These are phyloP conservation scores for Didymella sp. DNA, from an alignment of 2,329 filamentous ascomycete species.

Conservation along the genomic window DNA sequence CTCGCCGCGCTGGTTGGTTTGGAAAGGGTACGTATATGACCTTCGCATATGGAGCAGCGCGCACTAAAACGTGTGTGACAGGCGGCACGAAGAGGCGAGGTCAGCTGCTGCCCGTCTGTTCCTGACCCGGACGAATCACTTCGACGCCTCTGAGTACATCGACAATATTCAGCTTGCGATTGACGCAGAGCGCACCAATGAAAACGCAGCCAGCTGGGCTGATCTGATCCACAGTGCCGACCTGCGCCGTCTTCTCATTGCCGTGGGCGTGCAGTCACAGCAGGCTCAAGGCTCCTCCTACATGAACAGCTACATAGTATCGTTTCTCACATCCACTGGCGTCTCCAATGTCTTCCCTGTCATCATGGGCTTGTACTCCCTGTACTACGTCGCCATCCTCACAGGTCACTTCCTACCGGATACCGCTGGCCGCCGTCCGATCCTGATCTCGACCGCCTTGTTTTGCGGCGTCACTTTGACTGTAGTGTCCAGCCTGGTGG, in stretches of 20 bases:
- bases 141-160: not conserved
- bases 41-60: not conserved
- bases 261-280: not conserved
- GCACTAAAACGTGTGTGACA: not conserved
- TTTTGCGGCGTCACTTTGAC: not conserved
- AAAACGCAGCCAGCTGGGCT: not conserved
- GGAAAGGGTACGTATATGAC: not conserved
- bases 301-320: not conserved
- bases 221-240: not conserved
- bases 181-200: not conserved
- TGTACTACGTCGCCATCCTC: not conserved
- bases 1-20: not conserved
- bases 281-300: not conserved
- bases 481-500: not conserved
- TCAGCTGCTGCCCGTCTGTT: not conserved
- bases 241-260: not conserved
- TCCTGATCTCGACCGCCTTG: not conserved
- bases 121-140: not conserved
- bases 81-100: not conserved
- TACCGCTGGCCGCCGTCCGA: not conserved
- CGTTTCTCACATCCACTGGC: not conserved
- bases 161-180: not conserved
- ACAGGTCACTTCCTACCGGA: not conserved
- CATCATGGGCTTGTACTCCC: not conserved
- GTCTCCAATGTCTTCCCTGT: not conserved